Base-by-base conservation (phyloP, 805 yeast species). In the Novakomyces olei region DNA sequence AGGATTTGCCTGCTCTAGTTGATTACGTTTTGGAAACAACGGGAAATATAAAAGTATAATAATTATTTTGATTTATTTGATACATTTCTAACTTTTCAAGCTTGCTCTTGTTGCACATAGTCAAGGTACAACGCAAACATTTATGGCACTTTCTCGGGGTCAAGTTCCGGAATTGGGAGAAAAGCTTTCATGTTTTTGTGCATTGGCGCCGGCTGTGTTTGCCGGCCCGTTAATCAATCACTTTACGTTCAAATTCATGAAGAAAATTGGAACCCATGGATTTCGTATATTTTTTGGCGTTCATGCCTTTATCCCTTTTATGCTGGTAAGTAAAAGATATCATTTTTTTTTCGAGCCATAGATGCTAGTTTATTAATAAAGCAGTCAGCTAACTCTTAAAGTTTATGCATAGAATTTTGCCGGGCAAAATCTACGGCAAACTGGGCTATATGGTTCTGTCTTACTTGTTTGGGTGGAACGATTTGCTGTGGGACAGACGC, bases 91-190 rank as follows among this genome's bases (percentile, higher is more conserved):
- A 3, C 64, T 70, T 42, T 43, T n/a, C n/a, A n/a, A n/a, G n/a
- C n/a, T 83, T 5, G 61, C 73, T 0, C 51, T 85, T 15, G 61
- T 72, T 6, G 83, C 83, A 1, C 98, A 85, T 48, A 78, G 92
- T 10, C 96, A 88, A 53, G 96, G 96, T 1, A 81, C 94, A 2
- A 69, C 94, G 0, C 93, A 83, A 50, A 62, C 75, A 1, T 74
- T 80, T 35, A 54, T 76, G 44, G 67, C 80, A 30, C 55, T 88
- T 23, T 63, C 74, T 12, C 54, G 57, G 33, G 63, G 62, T 15
- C 48, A 49, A 27, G 29, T 47, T 19, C 58, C 65, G 33, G 50
- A 51, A 10, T 41, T 67, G 25, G 67, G 69, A 30, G 52, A 56
- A 3, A 71, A 69, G 39, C 50, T 85, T 14, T 72, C 71, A 34